A percentile compares a stretch with the other conserved stretches of the same genome.
Conservation (phyloP, 768 basidiomycete species). For the Boletus huronensis region DNA sequence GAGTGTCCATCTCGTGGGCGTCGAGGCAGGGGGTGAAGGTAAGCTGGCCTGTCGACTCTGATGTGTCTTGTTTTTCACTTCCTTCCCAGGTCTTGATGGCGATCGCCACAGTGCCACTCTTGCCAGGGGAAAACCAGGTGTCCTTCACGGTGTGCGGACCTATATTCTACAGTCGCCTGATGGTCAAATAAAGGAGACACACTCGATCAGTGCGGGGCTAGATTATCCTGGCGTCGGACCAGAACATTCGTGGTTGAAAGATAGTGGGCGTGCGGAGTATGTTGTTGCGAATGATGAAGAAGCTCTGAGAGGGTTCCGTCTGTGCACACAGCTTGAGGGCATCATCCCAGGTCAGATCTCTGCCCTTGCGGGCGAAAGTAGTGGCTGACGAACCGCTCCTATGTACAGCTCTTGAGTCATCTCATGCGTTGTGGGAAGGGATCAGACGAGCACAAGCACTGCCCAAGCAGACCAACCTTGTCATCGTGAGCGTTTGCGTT, state of each 20-base stretch:
- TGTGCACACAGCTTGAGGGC: slow-evolving; percentile 1
- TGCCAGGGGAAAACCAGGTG: neutral
- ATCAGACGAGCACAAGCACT: neutral
- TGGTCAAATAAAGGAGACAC: neutral
- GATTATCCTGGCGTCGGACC: neutral
- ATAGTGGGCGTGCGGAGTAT: neutral
- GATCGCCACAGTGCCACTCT: slow-evolving; percentile 1
- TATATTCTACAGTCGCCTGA: neutral
- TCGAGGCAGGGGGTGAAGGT: slow-evolving; percentile 1
- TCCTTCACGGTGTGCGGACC: neutral
- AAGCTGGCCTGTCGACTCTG: no score
- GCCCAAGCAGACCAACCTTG: neutral
- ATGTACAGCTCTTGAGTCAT: neutral
- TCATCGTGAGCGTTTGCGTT: neutral
- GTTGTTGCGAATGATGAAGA: neutral
- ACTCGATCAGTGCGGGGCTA: neutral
- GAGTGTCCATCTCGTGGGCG: neutral
- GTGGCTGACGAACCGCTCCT: neutral
- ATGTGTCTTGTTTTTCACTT: neutral
- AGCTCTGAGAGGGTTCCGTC: neutral
- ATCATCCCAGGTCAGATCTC: neutral
- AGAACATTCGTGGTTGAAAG: neutral
- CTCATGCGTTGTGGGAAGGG: neutral
- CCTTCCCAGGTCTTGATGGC: neutral
- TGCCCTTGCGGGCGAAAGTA: no score